Evolutionary conservation across 495 filamentous ascomycete genomes (phyloP).

Genomic region (Aspergillus hancockii): DNA sequence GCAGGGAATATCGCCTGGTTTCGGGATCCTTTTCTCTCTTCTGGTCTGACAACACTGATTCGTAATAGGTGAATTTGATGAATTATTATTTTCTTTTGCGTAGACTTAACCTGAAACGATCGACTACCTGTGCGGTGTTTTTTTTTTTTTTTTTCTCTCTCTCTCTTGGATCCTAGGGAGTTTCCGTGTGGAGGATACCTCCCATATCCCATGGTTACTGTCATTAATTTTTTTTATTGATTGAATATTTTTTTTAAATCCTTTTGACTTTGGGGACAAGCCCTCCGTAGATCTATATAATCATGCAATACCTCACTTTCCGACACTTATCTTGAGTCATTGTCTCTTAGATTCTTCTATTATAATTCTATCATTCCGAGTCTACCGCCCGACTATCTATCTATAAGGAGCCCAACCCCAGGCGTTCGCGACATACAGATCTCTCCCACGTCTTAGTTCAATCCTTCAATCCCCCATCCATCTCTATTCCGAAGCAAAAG

Average conservation of each 20-base stretch:
- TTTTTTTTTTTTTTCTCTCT: neutral
- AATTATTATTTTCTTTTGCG: neutral
- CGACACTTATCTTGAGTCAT: conserved; percentile 9
- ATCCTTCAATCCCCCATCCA: conserved; percentile 4
- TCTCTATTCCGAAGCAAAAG: neutral
- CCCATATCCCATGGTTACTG: neutral
- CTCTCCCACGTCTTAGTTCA: neutral
- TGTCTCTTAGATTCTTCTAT: conserved; percentile 5
- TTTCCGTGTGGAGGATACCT: conserved; percentile 6
- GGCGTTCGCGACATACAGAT: conserved; percentile 8
- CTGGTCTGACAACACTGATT: conserved; percentile 1
- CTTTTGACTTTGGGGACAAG: neutral
- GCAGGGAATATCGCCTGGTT: conserved; percentile 6
- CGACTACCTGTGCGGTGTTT: neutral
- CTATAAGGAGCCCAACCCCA: conserved; percentile 15
- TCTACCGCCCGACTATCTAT: neutral
- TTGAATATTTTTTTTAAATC: neutral
- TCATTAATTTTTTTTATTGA: neutral
- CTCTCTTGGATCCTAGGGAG: neutral
- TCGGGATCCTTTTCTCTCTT: conserved; percentile 15
- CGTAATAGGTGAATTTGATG: conserved; percentile 7
- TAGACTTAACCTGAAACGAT: conserved; percentile 7
- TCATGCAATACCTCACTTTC: conserved; percentile 16
- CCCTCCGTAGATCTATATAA: conserved; percentile 20
- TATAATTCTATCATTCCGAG: conserved; percentile 7